phyloP scores from a whole-genome alignment of 306 rosid species.

The Vigna angularis region DNA sequence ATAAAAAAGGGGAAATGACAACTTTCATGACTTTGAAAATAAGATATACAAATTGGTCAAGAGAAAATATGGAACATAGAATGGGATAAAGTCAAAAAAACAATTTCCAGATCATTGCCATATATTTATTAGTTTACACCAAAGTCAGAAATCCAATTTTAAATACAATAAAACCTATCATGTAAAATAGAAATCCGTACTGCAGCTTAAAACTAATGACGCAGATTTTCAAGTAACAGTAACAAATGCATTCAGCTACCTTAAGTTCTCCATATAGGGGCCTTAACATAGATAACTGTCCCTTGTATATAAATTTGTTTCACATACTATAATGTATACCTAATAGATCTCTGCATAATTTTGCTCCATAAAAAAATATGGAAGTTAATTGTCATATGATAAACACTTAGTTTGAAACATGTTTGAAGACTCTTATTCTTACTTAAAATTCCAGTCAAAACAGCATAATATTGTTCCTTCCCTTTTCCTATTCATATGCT shows the following conservation, averaged over 20 bases:
- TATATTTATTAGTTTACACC: neutral
- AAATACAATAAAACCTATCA: neutral
- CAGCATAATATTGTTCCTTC: constrained; percentile 6
- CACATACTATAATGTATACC: neutral
- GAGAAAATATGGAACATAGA: neutral
- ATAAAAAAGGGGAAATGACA: neutral
- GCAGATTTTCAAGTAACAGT: neutral
- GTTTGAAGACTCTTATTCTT: neutral
- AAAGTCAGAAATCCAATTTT: neutral
- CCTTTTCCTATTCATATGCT: neutral
- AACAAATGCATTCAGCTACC: neutral
- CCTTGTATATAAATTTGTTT: constrained; percentile 2
- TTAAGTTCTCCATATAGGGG: neutral
- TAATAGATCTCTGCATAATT: neutral
- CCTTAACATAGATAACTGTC: neutral
- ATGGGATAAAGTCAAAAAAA: neutral
- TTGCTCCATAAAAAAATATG: neutral
- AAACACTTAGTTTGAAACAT: neutral
- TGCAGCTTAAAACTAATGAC: neutral
- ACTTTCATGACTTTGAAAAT: constrained; percentile 8
- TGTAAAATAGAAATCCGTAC: neutral
- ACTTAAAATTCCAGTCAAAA: neutral
- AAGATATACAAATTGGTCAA: neutral
- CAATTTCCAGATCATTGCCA: neutral
- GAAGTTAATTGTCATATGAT: neutral